phyloP scores from a whole-genome alignment of 140 eudicot genomes.

The Senecio squalidus region DNA sequence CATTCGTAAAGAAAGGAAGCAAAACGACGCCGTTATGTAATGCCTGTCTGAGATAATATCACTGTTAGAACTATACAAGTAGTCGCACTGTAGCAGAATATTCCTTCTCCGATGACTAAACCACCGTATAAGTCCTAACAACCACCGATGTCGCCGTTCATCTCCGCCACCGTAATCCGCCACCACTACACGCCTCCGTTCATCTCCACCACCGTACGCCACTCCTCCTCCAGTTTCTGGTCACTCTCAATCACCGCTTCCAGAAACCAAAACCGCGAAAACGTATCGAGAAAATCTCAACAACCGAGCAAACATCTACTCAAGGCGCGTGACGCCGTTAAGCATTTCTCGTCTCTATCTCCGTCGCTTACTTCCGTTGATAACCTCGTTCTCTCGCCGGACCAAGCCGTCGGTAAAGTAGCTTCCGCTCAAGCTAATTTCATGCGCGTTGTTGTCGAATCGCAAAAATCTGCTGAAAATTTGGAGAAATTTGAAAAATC shows the following conservation, averaged over 20 bases:
- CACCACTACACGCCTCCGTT: conserved; percentile 31
- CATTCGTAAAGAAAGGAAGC: too few relatives aligned
- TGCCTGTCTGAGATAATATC: too few relatives aligned
- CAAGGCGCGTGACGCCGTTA: conserved; percentile 58
- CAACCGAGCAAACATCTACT: conserved; percentile 51
- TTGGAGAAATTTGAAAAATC: too few relatives aligned
- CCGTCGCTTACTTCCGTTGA: conserved; percentile 46
- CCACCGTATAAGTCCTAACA: conserved; percentile 8
- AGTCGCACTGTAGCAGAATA: too few relatives aligned
- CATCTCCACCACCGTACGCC: conserved; percentile 20
- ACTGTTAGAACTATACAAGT: too few relatives aligned
- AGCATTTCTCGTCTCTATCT: conserved; percentile 46
- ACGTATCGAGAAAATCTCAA: conserved; percentile 29
- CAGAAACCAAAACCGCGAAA: conserved; percentile 35
- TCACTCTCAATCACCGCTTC: conserved; percentile 33
- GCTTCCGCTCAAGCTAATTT: conserved; percentile 75
- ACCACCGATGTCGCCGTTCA: conserved; percentile 31
- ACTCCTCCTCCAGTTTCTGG: conserved; percentile 20
- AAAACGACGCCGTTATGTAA: too few relatives aligned
- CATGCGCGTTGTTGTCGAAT: conserved; percentile 84
- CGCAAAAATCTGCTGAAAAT: not conserved
- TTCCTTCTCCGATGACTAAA: conserved; percentile 23
- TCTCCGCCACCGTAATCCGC: conserved; percentile 40
- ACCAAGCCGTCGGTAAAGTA: conserved; percentile 64
- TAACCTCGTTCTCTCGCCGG: conserved; percentile 31